Base-by-base conservation (phyloP, 2,329 filamentous ascomycete genomes). In the Penicillium aurantiogriseum region DNA sequence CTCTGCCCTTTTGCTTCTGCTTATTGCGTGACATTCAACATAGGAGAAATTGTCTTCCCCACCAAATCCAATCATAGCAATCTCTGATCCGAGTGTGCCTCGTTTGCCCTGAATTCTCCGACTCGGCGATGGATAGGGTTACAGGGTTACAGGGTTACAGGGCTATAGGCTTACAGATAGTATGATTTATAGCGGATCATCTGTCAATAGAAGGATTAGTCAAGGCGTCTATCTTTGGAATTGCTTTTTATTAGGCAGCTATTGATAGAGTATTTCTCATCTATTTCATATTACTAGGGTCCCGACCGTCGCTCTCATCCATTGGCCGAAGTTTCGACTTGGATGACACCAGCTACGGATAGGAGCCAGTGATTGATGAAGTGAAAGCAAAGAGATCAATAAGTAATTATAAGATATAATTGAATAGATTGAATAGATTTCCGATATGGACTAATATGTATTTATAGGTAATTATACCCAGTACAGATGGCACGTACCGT, bases 401-500 rank as follows among this genome's bases (percentile, higher is more conserved):
- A 46, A 44, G 4, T 27, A 3, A 23, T 23, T 23, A 23, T 23
- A 23, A 23, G 1, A 23, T 23, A 23, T 1, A 23, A 23, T 23
- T 23, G 4, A 23, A 23, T 23, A 23, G 4, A 23, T 35, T 25
- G 3, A 17, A 35, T 17, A 48, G 39, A 40, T 8, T 23, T 31
- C 10, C 29, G n/a, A 19, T 4, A 21, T 21, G 19, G n/a, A 23
- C 15, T 23, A 21, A 47, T 27, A 49, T 11, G 15, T 2, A 27
- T 4, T n/a, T 7, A 36, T 8, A 36, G 19, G 45, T 47, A 46
- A 44, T 44, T 44, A 44, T 44, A 27, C 42, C 42, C 36, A 21
- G 50, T 53, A 54, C 29, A 29, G 21, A 2, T n/a, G 13, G 23
- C 45, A 52, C 40, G 50, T 52, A 52, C 57, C 62, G 59, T 62